Evolutionary conservation across 2,329 filamentous ascomycete species (phyloP).

Genomic region (Colletotrichum paranaense): DNA sequence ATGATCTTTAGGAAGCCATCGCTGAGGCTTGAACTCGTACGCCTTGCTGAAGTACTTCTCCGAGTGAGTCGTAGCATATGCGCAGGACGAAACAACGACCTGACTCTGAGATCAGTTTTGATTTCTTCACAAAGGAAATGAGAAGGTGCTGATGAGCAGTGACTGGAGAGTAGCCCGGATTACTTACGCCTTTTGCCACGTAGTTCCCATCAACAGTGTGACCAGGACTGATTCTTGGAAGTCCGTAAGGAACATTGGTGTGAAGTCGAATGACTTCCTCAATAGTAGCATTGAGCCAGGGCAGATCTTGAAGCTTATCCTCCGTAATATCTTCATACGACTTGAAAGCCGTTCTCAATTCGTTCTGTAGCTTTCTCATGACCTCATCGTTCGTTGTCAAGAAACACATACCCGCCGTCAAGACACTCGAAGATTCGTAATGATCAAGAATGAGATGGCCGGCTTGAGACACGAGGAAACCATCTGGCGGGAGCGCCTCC

Average conservation of each 20-base stretch:
- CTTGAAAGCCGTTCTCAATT: background rate
- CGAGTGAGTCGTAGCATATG: constrained; percentile 13
- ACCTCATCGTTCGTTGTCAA: background rate
- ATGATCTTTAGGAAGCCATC: constrained; percentile 18
- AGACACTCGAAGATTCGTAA: background rate
- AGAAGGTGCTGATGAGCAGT: no score
- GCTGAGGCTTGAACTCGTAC: constrained; percentile 10
- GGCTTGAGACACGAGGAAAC: background rate
- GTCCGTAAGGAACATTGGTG: background rate
- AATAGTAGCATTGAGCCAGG: background rate
- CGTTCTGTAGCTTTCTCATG: background rate
- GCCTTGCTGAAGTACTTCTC: constrained; percentile 10
- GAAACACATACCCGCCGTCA: background rate
- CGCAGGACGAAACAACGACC: background rate
- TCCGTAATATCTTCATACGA: background rate
- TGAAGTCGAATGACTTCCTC: background rate
- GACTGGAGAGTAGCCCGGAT: no score
- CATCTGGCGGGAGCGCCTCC: background rate
- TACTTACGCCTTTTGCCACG: background rate
- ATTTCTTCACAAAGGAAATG: background rate
- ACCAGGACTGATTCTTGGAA: background rate
- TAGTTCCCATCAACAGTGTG: background rate
- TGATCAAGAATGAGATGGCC: background rate
- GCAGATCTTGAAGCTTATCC: background rate
- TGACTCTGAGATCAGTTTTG: background rate